Conservation (phyloP, 257 asterid species). For the Solanum corneliomulleri region DNA sequence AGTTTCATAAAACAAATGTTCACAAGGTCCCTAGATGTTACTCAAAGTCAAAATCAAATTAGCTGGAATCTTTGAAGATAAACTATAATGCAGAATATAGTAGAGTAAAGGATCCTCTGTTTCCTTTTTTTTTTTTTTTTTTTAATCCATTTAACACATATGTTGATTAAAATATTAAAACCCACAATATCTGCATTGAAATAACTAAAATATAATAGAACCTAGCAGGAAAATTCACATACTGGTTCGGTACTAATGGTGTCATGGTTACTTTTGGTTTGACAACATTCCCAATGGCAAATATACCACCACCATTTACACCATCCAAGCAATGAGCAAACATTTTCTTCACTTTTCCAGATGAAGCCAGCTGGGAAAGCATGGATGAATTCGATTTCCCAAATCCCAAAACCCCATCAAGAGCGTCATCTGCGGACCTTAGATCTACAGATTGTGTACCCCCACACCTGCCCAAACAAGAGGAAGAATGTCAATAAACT, state of each 20-base stretch:
- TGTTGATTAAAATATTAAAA: background rate
- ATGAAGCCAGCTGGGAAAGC: slow-evolving; percentile 91
- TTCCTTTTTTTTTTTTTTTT: background rate
- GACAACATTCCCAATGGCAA: slow-evolving; percentile 98
- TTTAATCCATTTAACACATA: background rate
- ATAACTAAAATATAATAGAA: slow-evolving; percentile 6
- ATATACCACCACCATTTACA: slow-evolving; percentile 96
- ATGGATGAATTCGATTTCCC: slow-evolving; percentile 91
- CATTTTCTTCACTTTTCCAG: slow-evolving; percentile 89
- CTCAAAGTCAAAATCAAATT: background rate
- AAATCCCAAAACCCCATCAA: slow-evolving; percentile 96
- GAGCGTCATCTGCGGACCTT: slow-evolving; percentile 78
- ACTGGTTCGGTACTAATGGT: slow-evolving; percentile 75
- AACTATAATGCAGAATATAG: background rate
- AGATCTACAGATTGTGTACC: slow-evolving; percentile 80
- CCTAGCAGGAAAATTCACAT: slow-evolving; percentile 20
- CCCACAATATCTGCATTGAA: background rate
- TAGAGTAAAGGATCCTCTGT: background rate
- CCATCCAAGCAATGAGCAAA: slow-evolving; percentile 99
- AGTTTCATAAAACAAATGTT: background rate
- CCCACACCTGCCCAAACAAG: slow-evolving; percentile 65
- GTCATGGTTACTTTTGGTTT: slow-evolving; percentile 94
- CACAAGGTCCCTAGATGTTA: background rate
- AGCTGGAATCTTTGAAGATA: background rate
- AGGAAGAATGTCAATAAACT: background rate